Conservation (phyloP, 2,329 filamentous ascomycete genomes). For the Botryotinia calthae region DNA sequence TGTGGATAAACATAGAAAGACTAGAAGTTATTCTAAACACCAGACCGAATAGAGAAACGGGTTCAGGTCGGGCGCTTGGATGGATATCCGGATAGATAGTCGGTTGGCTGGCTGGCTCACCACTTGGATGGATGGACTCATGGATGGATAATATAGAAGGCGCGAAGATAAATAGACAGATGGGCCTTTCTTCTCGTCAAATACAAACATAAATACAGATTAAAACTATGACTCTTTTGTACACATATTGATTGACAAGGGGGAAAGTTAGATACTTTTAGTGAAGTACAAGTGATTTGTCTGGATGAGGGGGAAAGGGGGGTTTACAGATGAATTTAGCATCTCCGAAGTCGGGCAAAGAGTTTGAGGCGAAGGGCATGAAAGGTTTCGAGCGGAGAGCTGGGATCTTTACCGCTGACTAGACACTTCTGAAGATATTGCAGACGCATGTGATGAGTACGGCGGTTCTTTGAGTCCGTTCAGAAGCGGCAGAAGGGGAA, state of each 20-base stretch:
- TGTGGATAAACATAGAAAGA: neutral
- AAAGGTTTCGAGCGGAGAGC: neutral
- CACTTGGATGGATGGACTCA: neutral
- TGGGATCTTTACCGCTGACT: neutral
- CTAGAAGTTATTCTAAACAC: neutral
- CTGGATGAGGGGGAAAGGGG: fast-evolving
- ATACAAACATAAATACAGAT: neutral
- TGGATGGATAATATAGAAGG: constrained; percentile 9
- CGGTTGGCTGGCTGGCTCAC: neutral
- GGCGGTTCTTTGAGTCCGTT: too few relatives aligned
- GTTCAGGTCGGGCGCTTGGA: constrained; percentile 1
- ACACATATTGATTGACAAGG: neutral
- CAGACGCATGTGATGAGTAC: too few relatives aligned
- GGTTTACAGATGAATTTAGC: neutral
- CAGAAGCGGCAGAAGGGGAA: neutral
- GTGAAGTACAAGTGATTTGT: neutral
- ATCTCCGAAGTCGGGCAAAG: neutral
- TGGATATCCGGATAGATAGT: constrained; percentile 4
- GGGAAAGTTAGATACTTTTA: neutral
- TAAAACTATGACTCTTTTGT: neutral
- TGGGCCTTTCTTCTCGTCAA: neutral
- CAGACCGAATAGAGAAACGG: too few relatives aligned
- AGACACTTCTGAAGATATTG: too few relatives aligned
- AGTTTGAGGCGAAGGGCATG: neutral
- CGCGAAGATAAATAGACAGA: neutral